Percentiles rank a stretch among this genome's conserved stretches.
Conservation (phyloP, 345 rosid genomes). For the Aethionema arabicum region DNA sequence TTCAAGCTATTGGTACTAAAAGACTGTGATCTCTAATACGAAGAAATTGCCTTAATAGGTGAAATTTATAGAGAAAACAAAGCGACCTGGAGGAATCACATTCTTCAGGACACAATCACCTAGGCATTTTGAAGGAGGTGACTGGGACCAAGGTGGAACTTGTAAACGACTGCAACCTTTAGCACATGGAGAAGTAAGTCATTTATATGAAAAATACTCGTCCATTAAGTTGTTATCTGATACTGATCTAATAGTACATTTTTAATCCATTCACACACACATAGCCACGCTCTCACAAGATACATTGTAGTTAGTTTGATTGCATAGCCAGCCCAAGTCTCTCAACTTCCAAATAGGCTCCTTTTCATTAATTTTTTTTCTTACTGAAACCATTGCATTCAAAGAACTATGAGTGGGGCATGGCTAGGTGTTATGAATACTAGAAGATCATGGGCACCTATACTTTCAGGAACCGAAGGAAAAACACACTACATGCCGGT, state of each 20-base stretch:
- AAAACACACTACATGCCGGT: background rate
- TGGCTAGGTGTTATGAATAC: background rate
- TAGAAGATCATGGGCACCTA: background rate
- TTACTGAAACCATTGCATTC: too few relatives aligned
- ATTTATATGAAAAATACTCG: background rate
- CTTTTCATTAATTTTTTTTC: too few relatives aligned
- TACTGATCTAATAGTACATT: background rate
- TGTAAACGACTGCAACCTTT: constrained; percentile 61
- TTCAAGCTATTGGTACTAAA: constrained; percentile 1
- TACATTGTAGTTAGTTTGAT: background rate
- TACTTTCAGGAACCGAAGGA: background rate
- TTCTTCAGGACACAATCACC: constrained; percentile 86
- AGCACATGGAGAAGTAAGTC: constrained; percentile 56
- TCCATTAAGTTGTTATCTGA: background rate
- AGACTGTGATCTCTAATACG: constrained; percentile 1
- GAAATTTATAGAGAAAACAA: constrained; percentile 45
- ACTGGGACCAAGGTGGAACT: constrained; percentile 96
- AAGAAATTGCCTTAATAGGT: constrained; percentile 35
- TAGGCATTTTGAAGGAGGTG: constrained; percentile 98
- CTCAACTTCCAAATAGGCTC: too few relatives aligned
- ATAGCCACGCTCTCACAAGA: background rate
- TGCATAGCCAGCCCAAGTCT: too few relatives aligned
- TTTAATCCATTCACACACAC: background rate
- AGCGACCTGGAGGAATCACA: constrained; percentile 46
- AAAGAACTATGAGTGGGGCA: background rate